phyloP scores from a whole-genome alignment of 345 rosid genomes.

The Citrus cavaleriei region DNA sequence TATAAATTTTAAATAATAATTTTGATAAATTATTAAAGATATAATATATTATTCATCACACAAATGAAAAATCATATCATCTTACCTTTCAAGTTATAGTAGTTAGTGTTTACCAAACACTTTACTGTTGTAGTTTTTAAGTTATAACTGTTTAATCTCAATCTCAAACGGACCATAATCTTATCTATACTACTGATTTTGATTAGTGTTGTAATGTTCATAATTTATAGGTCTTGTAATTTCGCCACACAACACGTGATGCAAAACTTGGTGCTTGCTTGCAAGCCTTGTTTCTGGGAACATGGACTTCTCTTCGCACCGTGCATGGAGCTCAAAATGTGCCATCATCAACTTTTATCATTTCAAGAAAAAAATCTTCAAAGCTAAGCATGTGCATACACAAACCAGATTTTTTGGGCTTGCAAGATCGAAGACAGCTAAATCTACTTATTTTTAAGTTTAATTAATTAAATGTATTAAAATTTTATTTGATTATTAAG shows the following conservation, averaged over 20 bases:
- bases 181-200: too few relatives aligned
- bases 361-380: constrained; percentile 1
- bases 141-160: rapidly evolving
- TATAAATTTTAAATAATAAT: too few relatives aligned
- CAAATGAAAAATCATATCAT: too few relatives aligned
- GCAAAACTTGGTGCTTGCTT: not conserved
- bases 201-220: too few relatives aligned
- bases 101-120: too few relatives aligned
- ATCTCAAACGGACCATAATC: rapidly evolving
- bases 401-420: not conserved
- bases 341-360: not conserved
- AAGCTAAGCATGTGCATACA: not conserved
- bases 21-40: too few relatives aligned
- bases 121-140: rapidly evolving
- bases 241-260: not conserved
- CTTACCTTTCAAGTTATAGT: too few relatives aligned
- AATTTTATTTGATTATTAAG: not conserved
- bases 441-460: not conserved
- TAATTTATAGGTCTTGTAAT: too few relatives aligned
- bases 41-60: too few relatives aligned
- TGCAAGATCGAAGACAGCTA: constrained; percentile 12
- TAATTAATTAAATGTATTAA: not conserved
- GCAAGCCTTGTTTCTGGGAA: not conserved
- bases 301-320: not conserved
- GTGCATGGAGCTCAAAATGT: not conserved